A percentile compares a stretch with the other conserved stretches of the same genome.
Conservation (phyloP, 108 stramenopile genomes). For the Epipyxis sp. region DNA sequence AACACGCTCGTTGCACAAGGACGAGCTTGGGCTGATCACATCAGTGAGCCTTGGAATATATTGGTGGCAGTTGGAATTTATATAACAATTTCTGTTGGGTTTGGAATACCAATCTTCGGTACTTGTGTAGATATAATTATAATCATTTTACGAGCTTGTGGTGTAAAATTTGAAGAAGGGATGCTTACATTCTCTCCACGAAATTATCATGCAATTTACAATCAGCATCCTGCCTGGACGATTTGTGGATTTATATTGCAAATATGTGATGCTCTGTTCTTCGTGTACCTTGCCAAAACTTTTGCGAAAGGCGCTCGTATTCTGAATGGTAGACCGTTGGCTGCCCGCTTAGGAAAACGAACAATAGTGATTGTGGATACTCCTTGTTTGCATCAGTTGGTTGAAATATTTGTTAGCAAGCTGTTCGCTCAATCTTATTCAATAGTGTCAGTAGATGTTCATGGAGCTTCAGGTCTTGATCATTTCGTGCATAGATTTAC, state of each 20-base stretch:
- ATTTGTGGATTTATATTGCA: conserved; percentile 38
- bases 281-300: conserved; percentile 72
- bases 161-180: conserved; percentile 20
- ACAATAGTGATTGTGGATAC: conserved; percentile 76
- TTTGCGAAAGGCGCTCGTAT: conserved; percentile 61
- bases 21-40: conserved; percentile 28
- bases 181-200: conserved; percentile 1
- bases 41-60: conserved; percentile 38
- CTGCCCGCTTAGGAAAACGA: conserved; percentile 70
- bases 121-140: neutral
- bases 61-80: conserved; percentile 31
- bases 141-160: conserved; percentile 10
- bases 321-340: conserved; percentile 59
- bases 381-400: conserved; percentile 67
- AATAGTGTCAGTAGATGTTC: conserved; percentile 66
- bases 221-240: neutral
- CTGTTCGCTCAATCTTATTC: conserved; percentile 69
- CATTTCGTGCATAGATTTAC: conserved; percentile 75
- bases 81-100: conserved; percentile 28
- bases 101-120: conserved; percentile 26
- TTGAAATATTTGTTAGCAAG: conserved; percentile 72
- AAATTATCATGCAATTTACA: neutral
- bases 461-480: conserved; percentile 67
- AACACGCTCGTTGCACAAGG: conserved; percentile 20
- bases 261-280: conserved; percentile 64